These are phyloP conservation scores for Chytriomyces confervae DNA, from an alignment of 192 early-diverging fungal species.

Conservation along the genomic window DNA sequence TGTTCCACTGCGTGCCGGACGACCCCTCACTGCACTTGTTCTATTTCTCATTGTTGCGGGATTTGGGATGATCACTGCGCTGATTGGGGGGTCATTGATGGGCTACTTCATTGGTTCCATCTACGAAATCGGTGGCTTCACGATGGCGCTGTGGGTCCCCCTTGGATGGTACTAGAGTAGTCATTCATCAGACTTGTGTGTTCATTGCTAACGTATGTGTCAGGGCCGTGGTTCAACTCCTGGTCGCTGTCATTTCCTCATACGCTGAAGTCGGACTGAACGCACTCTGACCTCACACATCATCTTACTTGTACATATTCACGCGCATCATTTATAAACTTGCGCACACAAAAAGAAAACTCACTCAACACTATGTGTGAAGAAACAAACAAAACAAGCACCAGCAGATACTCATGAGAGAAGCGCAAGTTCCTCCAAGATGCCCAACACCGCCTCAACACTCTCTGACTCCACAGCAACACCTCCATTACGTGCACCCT, in stretches of 20 bases:
- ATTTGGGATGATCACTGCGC: constrained; percentile 3
- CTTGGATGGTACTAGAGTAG: constrained; percentile 10
- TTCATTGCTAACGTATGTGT: not conserved
- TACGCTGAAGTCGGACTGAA: constrained; percentile 37
- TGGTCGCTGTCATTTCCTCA: constrained; percentile 33
- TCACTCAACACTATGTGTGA: not conserved
- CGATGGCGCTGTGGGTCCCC: constrained; percentile 36
- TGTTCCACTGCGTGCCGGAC: not conserved
- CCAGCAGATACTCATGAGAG: not conserved
- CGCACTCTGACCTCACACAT: constrained; percentile 11
- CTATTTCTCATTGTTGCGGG: constrained; percentile 11
- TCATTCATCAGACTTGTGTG: not conserved
- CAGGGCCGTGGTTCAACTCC: constrained; percentile 29
- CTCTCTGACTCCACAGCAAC: constrained; percentile 26
- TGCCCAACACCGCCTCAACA: constrained; percentile 27
- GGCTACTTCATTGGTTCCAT: constrained; percentile 28
- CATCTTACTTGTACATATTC: not conserved
- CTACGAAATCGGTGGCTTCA: constrained; percentile 31
- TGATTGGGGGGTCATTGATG: constrained; percentile 4
- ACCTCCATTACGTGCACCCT: constrained; percentile 43
- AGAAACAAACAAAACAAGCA: not conserved
- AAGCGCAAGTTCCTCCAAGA: constrained; percentile 33
- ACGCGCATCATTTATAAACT: not conserved
- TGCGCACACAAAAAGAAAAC: not conserved
- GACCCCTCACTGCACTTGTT: not conserved